phyloP scores from a whole-genome alignment of 305 asterid genomes.

The Coffea humblotiana region DNA sequence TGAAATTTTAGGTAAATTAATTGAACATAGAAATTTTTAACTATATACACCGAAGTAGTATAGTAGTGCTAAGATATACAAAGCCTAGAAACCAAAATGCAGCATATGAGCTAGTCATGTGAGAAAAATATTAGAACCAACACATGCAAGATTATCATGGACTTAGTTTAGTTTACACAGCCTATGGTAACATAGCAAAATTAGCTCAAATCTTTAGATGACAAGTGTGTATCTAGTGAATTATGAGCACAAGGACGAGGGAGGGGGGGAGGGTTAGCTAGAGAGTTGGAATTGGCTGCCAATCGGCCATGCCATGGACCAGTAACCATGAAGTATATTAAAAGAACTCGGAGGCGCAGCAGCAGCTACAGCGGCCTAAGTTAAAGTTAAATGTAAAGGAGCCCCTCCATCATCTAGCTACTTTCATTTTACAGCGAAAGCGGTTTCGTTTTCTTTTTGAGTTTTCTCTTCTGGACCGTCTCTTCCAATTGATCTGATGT shows the following conservation, averaged over 20 bases:
- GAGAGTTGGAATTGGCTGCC: background rate
- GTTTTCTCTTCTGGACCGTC: background rate
- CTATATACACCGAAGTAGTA: no score
- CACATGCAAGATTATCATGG: no score
- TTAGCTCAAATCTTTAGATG: background rate
- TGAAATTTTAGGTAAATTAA: no score
- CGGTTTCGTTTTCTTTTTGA: no score
- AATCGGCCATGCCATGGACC: background rate
- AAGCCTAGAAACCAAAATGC: no score
- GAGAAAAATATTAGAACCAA: no score
- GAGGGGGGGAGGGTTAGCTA: background rate
- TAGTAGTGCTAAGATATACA: no score
- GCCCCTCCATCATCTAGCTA: no score
- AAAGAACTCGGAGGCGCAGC: background rate
- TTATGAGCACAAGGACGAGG: background rate
- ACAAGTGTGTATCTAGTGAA: background rate
- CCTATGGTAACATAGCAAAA: background rate
- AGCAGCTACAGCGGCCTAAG: background rate
- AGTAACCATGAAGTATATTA: background rate
- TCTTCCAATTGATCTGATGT: background rate
- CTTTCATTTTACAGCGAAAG: background rate
- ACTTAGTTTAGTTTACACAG: no score
- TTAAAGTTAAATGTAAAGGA: no score
- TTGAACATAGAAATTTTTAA: no score
- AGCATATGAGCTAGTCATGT: no score